A percentile compares a stretch with the other conserved stretches of the same genome.
Evolutionary conservation across 1,284 basidiomycete species (phyloP).

Genomic region (Naganishia cerealis): DNA sequence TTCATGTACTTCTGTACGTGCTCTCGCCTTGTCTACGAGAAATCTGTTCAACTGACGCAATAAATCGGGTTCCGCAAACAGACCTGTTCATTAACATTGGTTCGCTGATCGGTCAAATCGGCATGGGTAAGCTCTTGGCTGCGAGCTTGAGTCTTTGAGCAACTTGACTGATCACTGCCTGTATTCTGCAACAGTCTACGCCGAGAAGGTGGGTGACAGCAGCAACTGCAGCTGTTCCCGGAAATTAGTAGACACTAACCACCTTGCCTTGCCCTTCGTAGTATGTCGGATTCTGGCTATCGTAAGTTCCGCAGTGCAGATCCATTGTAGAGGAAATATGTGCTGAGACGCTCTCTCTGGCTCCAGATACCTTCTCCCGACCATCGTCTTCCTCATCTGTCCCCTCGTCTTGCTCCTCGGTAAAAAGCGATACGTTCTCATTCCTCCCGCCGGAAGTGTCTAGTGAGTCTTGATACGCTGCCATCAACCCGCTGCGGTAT

Average conservation of each 20-base stretch:
- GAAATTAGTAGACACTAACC: slow-evolving; percentile 34
- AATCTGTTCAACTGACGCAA: background rate
- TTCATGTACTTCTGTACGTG: slow-evolving; percentile 52
- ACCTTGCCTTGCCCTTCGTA: slow-evolving; percentile 46
- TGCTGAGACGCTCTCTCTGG: slow-evolving; percentile 50
- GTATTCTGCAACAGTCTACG: background rate
- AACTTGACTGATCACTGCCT: slow-evolving; percentile 15
- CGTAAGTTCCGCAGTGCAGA: slow-evolving; percentile 38
- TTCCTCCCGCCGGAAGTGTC: slow-evolving; percentile 76
- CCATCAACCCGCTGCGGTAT: slow-evolving; percentile 46
- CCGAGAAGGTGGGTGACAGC: slow-evolving; percentile 2
- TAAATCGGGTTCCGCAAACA: background rate
- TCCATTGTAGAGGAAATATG: slow-evolving; percentile 37
- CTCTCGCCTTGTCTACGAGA: background rate
- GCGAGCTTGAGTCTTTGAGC: slow-evolving; percentile 35
- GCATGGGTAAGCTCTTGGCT: slow-evolving; percentile 12
- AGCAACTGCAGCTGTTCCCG: background rate
- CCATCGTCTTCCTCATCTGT: slow-evolving; percentile 54
- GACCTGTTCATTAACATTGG: slow-evolving; percentile 56
- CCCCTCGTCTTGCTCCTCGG: slow-evolving; percentile 70
- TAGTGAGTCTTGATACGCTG: slow-evolving; percentile 44
- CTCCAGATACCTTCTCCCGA: slow-evolving; percentile 54
- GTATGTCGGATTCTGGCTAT: slow-evolving; percentile 55
- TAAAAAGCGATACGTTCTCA: slow-evolving; percentile 65
- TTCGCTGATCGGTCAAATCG: slow-evolving; percentile 43